Base-by-base conservation (phyloP, 345 rosid species). In the Geranium brycei region DNA sequence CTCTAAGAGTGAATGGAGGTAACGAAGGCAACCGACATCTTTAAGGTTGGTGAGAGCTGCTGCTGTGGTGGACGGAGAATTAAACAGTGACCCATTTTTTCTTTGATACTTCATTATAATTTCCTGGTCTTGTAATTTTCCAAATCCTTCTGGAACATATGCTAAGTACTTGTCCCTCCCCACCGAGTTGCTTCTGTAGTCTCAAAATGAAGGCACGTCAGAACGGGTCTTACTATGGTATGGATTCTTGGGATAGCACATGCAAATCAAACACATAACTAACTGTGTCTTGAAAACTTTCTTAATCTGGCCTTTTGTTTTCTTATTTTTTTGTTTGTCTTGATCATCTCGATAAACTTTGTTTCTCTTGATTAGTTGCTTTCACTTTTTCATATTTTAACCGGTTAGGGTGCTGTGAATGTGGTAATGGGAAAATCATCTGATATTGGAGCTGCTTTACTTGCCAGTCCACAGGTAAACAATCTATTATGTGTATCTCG, bases 21-120 rank as follows among this genome's bases (percentile, higher is more conserved):
- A 91, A 31, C 31, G 72, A 64, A 89, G 85, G 73, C 96, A 89
- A 3, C 72, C 74, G 62, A 75, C 74, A 68, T 87, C 77, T 23
- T 75, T 76, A 64, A 79, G 73, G 67, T 78, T 83, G 56, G 69
- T 69, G 72, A 80, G 73, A 59, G 92, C 88, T 60, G 88, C 89
- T 47, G 96, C 98, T 60, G 98, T 85, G 72, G 96, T 62, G 17
- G 98, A 83, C 62, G 98, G 98, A 66, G 96, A 91, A 75, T 91
- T 79, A 65, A 83, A 91, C 69, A 91, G 61, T 2, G 95, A 91
- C 0, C 98, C 96, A 17, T 89, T 81, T 73, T 73, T 80, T 63
- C 85, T 78, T 70, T 89, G 91, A 74, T 83, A 83, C 65, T 83
- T 87, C 75, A 77, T 77, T 57, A 83, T 72, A 80, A 69, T 71